phyloP scores from a whole-genome alignment of 2,329 filamentous ascomycete species.

The Botrytis galanthina region DNA sequence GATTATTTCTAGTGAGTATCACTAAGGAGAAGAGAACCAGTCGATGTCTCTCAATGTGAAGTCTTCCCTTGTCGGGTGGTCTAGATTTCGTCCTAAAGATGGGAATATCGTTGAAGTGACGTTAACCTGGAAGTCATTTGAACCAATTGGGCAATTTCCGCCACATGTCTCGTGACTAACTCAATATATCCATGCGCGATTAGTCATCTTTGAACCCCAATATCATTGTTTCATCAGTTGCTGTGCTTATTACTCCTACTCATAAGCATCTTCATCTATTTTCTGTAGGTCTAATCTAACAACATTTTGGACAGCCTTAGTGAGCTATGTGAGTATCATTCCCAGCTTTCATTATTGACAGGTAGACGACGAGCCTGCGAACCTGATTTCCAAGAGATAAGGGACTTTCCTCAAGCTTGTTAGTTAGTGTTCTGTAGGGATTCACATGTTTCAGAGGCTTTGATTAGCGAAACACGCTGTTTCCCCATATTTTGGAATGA shows the following conservation, averaged over 20 bases:
- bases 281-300: neutral
- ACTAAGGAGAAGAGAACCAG: neutral
- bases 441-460: neutral
- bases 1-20: conserved; percentile 26
- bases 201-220: neutral
- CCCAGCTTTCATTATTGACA: neutral
- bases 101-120: neutral
- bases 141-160: neutral
- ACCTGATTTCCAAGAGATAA: neutral
- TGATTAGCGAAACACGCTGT: neutral
- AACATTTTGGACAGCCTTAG: neutral
- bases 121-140: neutral
- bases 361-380: neutral
- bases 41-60: neutral
- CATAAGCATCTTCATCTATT: neutral
- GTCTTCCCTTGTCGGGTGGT: neutral
- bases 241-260: neutral
- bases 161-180: neutral
- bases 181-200: neutral
- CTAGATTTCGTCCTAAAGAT: neutral
- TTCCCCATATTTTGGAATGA: neutral
- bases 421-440: neutral
- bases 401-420: neutral
- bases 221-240: neutral
- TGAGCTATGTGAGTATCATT: neutral